Evolutionary conservation across 208 protist species (phyloP), one percentile per base, ranked within the genome.

Genomic region (Willaertia magna): DNA sequence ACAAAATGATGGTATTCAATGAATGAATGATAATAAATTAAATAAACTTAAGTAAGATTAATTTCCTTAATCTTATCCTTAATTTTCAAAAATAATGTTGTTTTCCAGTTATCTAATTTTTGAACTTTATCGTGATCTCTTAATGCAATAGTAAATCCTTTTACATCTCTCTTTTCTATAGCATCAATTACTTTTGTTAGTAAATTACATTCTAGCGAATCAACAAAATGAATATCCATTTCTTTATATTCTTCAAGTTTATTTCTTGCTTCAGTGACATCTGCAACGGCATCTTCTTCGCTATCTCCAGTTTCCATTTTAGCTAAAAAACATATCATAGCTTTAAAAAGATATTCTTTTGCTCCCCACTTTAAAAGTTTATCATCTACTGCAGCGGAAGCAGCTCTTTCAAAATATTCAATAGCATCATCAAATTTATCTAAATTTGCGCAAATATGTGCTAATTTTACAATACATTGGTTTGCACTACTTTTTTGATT

Each of bases 381-480:
- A 39, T 85, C 83, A 22, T 89, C 90, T n/a, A 95, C 86, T 88
- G 91, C 92, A 51, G 88, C 87, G 81, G 88, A 90, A 7, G 90
- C 93, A 43, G 93, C 85, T 47, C 90, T 89, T 88, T 96, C 94
- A 88, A 93, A 96, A 79, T 92, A 91, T 86, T 90, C 89, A 84
- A 95, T 88, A 16, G 93, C 89, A 87, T 94, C 91, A 61, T 93
- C 93, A 88, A 92, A 96, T 46, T 92, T 84, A 85, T 94, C 92
- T 42, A 92, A 90, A 75, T 92, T 89, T 52, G 90, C 93, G 86
- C 92, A 93, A 67, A 95, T 92, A 42, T 94, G 91, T 26, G 89
- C 94, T 85, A 95, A 92, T 49, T 92, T 91, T n/a, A 92, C 87
- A 84, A 92, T 93, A 74, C 94, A 96, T 85, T 90, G 92, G 84